Evolutionary conservation across 2,329 filamentous ascomycete genomes (phyloP), one percentile per base, ranked within the genome.

Genomic region (Trichophyton rubrum): DNA sequence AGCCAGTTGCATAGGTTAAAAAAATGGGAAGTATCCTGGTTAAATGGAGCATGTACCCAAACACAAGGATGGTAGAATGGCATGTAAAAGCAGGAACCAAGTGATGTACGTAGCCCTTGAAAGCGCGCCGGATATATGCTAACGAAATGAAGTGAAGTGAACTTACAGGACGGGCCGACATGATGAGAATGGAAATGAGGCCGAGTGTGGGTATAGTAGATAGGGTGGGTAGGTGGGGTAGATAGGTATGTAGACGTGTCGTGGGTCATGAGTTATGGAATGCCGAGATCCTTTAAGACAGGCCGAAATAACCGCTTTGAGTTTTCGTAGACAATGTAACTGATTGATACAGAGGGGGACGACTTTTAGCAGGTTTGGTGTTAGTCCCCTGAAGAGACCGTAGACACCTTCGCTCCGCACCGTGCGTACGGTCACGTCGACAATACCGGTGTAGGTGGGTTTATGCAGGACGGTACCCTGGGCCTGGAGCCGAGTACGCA

Each of bases 331-430:
- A 93, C 88, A 68, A 95, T 84, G 79, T 93, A 96, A 60, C 90
- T 91, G 71, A 99, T 97, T 68, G 90, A 96, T 59, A 99, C 86
- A 33, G 93, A 90, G 1, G 93, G 93, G 93, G 8, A 93, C 90
- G 40, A 99, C 93, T 78, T 99, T 99, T 67, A 99, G 80, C 43
- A 99, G 78, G 71, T 97, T 99, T 3, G 93, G 93, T 47, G 92
- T 96, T 65, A 97, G 79, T 1, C 93, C 93, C 74, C 95, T 96
- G 80, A 96, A 99, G 61, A 99, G 78, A 1, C 93, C 93, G 62
- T 88, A 82, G 41, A 88, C 72, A 0, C 93, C 93, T 75, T 99
- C 93, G 57, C 87, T 84, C 67, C 85, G 80, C 40, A 96, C 77
- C 7, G 93, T 99, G 75, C 88, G 89, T 59, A 81, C 81, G 1